Evolutionary conservation across 805 yeast species (phyloP).

Genomic region (Lachancea kluyveri): DNA sequence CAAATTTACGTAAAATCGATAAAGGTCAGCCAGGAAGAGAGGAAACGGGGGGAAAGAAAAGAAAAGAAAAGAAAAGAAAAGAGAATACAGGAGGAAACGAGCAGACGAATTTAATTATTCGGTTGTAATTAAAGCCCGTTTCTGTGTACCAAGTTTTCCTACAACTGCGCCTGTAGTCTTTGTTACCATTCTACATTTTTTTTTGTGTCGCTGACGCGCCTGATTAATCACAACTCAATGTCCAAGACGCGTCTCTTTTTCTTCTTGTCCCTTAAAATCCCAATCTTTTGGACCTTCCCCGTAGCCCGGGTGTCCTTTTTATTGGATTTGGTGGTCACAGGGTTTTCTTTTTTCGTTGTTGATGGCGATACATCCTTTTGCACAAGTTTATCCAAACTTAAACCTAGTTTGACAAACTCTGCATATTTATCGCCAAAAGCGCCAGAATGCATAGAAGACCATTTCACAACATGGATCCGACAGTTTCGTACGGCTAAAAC

Average conservation of each 20-base stretch:
- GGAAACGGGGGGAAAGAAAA: too few relatives aligned
- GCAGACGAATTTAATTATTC: too few relatives aligned
- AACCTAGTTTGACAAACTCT: conserved; percentile 19
- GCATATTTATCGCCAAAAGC: conserved; percentile 19
- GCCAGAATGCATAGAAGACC: conserved; percentile 6
- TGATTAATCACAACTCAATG: conserved; percentile 2
- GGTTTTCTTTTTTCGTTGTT: conserved; percentile 7
- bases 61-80: too few relatives aligned
- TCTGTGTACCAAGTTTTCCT: too few relatives aligned
- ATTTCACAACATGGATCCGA: conserved; percentile 6
- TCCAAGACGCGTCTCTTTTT: conserved; percentile 1
- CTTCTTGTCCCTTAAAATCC: conserved; percentile 1
- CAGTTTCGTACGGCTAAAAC: conserved; percentile 4
- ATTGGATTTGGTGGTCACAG: conserved; percentile 5
- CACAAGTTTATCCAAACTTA: conserved; percentile 14
- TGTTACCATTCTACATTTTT: neutral
- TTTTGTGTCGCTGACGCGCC: neutral
- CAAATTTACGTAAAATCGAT: too few relatives aligned
- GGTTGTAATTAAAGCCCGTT: too few relatives aligned
- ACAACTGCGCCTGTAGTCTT: neutral
- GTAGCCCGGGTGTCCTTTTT: conserved; percentile 15
- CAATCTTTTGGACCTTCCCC: conserved; percentile 8
- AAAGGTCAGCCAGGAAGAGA: too few relatives aligned
- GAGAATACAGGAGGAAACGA: too few relatives aligned
- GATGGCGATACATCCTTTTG: conserved; percentile 2